These are phyloP conservation scores for Corymbia citriodora DNA, from an alignment of 441 rosid genomes.

Conservation along the genomic window DNA sequence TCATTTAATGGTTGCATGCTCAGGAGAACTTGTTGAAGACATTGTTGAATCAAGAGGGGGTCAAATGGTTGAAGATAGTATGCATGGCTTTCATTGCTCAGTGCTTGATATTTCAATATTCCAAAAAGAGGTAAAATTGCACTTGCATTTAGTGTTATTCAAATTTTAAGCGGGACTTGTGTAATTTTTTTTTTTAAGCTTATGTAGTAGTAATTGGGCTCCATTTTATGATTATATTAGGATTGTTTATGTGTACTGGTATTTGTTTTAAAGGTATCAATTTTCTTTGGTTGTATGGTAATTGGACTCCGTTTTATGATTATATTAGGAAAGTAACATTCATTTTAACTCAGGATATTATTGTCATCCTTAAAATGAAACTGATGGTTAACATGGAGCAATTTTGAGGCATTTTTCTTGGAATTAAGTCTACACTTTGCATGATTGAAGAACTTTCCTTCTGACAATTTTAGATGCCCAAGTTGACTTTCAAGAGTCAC, in stretches of 20 bases:
- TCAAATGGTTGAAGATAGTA: slow-evolving; percentile 24
- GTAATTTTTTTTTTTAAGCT: neutral
- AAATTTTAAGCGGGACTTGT: neutral
- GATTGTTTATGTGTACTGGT: neutral
- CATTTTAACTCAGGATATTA: no score
- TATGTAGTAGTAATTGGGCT: neutral
- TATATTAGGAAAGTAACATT: no score
- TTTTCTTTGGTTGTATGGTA: no score
- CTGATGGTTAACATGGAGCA: no score
- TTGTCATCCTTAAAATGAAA: no score
- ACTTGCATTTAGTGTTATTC: neutral
- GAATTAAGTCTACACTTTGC: no score
- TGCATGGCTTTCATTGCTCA: slow-evolving; percentile 63
- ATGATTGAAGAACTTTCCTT: no score
- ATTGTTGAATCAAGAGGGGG: slow-evolving; percentile 24
- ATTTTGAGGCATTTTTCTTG: no score
- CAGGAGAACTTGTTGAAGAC: slow-evolving; percentile 60
- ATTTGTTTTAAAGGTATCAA: no score
- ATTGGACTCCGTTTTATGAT: no score
- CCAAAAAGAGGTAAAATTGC: slow-evolving; percentile 54
- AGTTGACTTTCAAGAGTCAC: no score
- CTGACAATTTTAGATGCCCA: no score
- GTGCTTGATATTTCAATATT: slow-evolving; percentile 79
- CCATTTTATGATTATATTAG: neutral
- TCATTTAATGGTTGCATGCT: slow-evolving; percentile 67